Conservation (phyloP, 345 rosid genomes). For the Brassica juncea region DNA sequence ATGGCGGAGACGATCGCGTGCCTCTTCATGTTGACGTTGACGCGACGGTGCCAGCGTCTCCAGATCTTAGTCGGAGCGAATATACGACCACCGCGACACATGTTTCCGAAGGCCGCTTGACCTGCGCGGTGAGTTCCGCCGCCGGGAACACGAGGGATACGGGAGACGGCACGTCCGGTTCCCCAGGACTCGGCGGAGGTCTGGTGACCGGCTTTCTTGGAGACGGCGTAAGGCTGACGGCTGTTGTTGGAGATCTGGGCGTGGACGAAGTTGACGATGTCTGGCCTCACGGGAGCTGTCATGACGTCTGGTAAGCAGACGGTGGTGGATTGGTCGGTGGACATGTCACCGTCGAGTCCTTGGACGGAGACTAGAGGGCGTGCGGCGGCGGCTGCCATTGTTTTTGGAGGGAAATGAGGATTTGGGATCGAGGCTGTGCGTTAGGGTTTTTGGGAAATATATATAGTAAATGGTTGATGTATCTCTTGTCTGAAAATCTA, state of each 20-base stretch:
- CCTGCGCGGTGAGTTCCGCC: conserved; percentile 99
- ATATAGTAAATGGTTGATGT: not conserved
- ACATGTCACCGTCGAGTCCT: conserved; percentile 72
- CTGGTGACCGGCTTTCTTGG: conserved; percentile 82
- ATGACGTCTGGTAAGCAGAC: conserved; percentile 67
- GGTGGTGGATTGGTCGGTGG: conserved; percentile 61
- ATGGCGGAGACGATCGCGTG: conserved; percentile 84
- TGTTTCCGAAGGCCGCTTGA: conserved; percentile 97
- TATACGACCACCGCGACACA: conserved; percentile 99
- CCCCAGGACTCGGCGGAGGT: conserved; percentile 99
- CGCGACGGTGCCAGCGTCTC: conserved; percentile 93
- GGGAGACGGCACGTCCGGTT: conserved; percentile 92
- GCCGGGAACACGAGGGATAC: conserved; percentile 97
- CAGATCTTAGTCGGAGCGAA: conserved; percentile 98
- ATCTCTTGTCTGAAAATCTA: not conserved
- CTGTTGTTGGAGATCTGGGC: conserved; percentile 70
- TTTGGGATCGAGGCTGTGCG: not conserved
- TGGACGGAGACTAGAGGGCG: conserved; percentile 77
- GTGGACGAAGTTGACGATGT: conserved; percentile 72
- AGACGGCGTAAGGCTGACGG: conserved; percentile 94
- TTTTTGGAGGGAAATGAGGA: conserved; percentile 13
- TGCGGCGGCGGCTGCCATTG: conserved; percentile 49
- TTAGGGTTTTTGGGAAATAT: conserved; percentile 14
- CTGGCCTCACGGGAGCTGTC: conserved; percentile 78
- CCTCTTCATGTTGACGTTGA: conserved; percentile 86